phyloP scores from a whole-genome alignment of 306 rosid genomes.

The Quercus cerris region DNA sequence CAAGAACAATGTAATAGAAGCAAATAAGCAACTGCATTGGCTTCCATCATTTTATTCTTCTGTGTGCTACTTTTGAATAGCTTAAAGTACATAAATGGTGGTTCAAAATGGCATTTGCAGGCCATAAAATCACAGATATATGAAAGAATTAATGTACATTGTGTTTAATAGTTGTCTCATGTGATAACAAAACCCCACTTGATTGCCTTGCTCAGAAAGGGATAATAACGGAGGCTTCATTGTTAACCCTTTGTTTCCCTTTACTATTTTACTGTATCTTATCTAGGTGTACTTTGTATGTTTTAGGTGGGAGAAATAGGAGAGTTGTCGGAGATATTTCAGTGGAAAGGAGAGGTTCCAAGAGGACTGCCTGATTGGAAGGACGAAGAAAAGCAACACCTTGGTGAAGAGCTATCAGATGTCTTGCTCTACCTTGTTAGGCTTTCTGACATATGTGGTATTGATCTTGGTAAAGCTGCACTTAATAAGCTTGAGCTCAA shows the following conservation, averaged over 20 bases:
- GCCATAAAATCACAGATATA: background rate
- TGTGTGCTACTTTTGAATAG: background rate
- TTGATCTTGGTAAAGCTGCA: conserved; percentile 21
- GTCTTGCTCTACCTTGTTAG: conserved; percentile 22
- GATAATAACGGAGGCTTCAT: background rate
- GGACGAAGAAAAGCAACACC: conserved; percentile 15
- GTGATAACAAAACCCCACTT: background rate
- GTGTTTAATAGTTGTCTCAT: background rate
- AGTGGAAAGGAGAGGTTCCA: conserved; percentile 13
- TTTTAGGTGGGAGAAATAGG: conserved; percentile 8
- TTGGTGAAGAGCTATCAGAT: conserved; percentile 25
- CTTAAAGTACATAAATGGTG: background rate
- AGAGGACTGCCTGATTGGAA: conserved; percentile 23
- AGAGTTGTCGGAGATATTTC: conserved; percentile 7
- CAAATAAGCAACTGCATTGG: background rate
- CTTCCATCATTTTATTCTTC: background rate
- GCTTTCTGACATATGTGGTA: conserved; percentile 13
- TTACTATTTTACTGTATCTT: background rate
- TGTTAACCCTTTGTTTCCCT: background rate
- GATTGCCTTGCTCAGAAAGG: background rate
- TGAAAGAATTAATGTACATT: too few relatives aligned
- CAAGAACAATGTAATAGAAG: background rate
- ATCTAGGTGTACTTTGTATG: background rate
- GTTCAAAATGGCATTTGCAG: background rate
- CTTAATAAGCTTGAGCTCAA: conserved; percentile 11